phyloP scores from a whole-genome alignment of 805 yeast species.

The Ogataea corticis region DNA sequence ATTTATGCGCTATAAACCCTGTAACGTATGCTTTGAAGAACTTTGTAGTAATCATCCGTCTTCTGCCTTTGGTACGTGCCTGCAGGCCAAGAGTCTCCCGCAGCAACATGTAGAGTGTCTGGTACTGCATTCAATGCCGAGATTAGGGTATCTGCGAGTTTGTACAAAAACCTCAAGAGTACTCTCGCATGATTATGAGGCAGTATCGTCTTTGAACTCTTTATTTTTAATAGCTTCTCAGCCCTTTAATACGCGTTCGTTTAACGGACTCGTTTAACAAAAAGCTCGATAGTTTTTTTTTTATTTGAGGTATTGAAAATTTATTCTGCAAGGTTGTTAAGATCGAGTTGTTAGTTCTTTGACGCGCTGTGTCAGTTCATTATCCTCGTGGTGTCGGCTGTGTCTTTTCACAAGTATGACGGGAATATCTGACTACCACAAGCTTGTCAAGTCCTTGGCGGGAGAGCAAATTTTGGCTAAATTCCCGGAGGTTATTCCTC shows the following conservation, averaged over 20 bases:
- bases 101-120: no score
- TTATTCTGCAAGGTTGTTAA: background rate
- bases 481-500: conserved; percentile 71
- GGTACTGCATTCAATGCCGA: no score
- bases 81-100: no score
- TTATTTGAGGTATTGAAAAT: background rate
- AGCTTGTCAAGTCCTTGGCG: conserved; percentile 53
- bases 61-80: no score
- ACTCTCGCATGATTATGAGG: no score
- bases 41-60: no score
- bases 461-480: conserved; percentile 50
- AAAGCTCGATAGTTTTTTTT: background rate
- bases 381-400: background rate
- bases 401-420: conserved; percentile 7
- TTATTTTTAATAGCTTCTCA: background rate
- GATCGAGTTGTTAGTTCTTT: background rate
- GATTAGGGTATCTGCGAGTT: no score
- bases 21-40: no score
- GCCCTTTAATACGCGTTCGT: conserved; percentile 4
- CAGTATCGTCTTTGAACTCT: background rate
- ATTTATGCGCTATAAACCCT: no score
- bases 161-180: no score
- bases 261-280: background rate
- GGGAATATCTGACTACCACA: conserved; percentile 38
- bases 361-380: background rate